Conservation (phyloP, 2,329 filamentous ascomycete genomes). For the Elsinoe necatrix region DNA sequence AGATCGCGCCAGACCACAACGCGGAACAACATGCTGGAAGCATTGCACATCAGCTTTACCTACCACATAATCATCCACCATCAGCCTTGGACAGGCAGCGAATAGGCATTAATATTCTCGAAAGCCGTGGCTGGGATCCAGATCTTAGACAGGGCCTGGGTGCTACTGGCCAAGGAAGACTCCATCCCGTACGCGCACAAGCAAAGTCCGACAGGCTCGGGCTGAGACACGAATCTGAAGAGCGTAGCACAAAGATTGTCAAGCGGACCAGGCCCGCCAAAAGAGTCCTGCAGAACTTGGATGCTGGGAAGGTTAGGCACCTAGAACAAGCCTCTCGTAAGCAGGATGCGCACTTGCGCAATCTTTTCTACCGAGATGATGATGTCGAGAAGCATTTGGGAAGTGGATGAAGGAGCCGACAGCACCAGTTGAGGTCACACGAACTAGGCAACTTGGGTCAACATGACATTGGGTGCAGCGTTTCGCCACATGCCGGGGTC, state of each 20-base stretch:
- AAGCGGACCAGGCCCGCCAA: conserved; percentile 5
- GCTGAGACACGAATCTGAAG: conserved; percentile 43
- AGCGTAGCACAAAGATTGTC: conserved; percentile 1
- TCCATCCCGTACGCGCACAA: conserved; percentile 63
- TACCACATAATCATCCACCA: conserved; percentile 62
- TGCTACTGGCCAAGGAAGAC: conserved; percentile 57
- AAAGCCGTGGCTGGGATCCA: conserved; percentile 64
- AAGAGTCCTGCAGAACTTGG: conserved; percentile 39
- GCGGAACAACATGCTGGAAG: conserved; percentile 48
- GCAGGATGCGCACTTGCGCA: conserved; percentile 44
- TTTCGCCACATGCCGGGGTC: no score
- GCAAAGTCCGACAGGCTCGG: conserved; percentile 69
- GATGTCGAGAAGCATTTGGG: conserved; percentile 69
- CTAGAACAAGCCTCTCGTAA: conserved; percentile 50
- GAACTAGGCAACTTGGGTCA: no score
- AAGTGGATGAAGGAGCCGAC: conserved; percentile 10
- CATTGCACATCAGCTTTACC: conserved; percentile 62
- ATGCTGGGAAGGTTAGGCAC: conserved; percentile 62
- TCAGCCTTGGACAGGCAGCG: conserved; percentile 61
- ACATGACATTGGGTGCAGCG: no score
- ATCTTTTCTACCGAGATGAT: conserved; percentile 65
- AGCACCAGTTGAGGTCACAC: neutral
- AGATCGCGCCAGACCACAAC: conserved; percentile 22
- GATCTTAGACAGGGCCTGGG: conserved; percentile 67
- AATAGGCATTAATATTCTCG: conserved; percentile 60